Evolutionary conservation across 257 asterid genomes (phyloP), one percentile per base, ranked within the genome.

Genomic region (Galeopsis tetrahit): DNA sequence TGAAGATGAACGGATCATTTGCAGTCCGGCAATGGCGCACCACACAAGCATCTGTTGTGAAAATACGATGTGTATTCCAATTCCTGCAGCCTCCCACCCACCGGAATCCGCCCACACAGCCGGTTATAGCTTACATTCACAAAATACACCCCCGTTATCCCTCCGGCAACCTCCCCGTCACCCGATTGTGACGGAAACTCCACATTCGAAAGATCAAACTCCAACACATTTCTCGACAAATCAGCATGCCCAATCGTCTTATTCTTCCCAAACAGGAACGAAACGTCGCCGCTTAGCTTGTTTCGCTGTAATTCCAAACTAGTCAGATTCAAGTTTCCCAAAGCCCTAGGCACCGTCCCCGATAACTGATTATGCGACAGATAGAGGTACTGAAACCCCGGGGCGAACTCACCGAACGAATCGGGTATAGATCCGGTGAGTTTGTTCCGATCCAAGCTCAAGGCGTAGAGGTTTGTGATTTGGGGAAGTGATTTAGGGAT

Each of bases 291-390:
- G 67, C 70, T 82, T 5, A 92, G 75, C 85, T 21, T 75, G 80
- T 92, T 92, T 0, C 92, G 67, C 0, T 89, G 77, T 8, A 89
- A 59, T 42, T 79, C 82, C 3, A 92, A 32, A n/a, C 4, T 0
- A 0, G 78, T 61, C 15, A 92, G 74, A 56, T 84, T 81, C 70
- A 79, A 10, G 10, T 42, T 9, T 0, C 83, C 86, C 59, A 80
- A 69, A 0, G 79, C 72, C 43, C 66, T 66, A 0, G 97, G 96
- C 46, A 92, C 62, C 0, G 36, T 17, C 10, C 96, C 96, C 0
- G 83, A 72, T 38, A 92, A 79, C 67, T 79, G 85, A 71, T 92
- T 91, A 75, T 87, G 91, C 2, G 90, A 85, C 2, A 92, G 84
- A 53, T 28, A 60, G 3, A 91, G 43, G 53, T 68, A 65, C 13